Evolutionary conservation across 768 basidiomycete species (phyloP).

Genomic region (Suillus subluteus): DNA sequence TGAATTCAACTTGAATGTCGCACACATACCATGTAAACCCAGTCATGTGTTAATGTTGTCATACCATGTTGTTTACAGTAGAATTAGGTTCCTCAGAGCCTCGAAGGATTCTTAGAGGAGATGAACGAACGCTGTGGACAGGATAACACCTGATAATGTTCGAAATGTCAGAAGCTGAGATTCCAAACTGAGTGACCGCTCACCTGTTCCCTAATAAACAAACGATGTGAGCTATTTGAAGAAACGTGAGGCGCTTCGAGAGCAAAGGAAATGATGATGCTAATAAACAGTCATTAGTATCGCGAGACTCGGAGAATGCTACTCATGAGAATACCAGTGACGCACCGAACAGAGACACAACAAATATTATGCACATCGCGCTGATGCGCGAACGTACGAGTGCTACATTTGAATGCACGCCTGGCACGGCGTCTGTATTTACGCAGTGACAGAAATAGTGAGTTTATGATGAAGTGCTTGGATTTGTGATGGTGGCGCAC

Average conservation of each 20-base stretch:
- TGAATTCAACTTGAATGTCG: no score
- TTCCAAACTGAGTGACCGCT: constrained; percentile 8
- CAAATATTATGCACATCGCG: constrained; percentile 57
- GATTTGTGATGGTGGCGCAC: neutral
- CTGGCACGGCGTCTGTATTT: neutral
- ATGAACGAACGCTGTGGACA: constrained; percentile 84
- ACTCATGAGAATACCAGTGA: constrained; percentile 14
- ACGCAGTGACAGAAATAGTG: neutral
- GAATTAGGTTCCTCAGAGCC: constrained; percentile 49
- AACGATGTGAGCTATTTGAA: constrained; percentile 66
- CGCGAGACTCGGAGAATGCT: neutral
- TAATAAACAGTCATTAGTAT: constrained; percentile 26
- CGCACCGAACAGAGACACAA: constrained; percentile 68
- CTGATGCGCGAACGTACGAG: constrained; percentile 9
- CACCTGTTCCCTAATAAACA: constrained; percentile 86
- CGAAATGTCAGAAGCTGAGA: neutral
- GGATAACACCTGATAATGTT: constrained; percentile 62
- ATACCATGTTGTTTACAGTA: constrained; percentile 28
- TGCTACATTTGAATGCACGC: neutral
- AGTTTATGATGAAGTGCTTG: neutral
- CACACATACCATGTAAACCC: no score
- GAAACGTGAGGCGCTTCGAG: constrained; percentile 53
- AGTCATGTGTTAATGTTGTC: no score
- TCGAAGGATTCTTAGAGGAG: constrained; percentile 78
- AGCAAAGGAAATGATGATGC: constrained; percentile 76